Evolutionary conservation across 495 filamentous ascomycete species (phyloP).

Genomic region (Aspergillus nanangensis): DNA sequence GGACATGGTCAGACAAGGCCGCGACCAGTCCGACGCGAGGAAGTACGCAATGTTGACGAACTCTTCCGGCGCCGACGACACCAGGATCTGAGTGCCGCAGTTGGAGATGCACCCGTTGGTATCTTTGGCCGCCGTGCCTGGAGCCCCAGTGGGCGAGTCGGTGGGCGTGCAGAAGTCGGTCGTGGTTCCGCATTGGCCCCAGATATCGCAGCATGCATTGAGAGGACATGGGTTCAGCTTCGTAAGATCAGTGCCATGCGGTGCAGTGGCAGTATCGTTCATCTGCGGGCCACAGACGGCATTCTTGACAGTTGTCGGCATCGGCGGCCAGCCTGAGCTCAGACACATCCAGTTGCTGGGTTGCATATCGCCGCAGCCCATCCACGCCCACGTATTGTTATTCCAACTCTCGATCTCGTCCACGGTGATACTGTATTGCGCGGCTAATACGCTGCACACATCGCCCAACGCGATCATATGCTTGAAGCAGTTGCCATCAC

Average conservation of each 20-base stretch:
- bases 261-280: slow-evolving; percentile 20
- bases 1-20: slow-evolving; percentile 13
- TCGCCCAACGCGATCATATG: slow-evolving; percentile 32
- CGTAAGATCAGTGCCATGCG: slow-evolving; percentile 9
- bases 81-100: slow-evolving; percentile 37
- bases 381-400: slow-evolving; percentile 16
- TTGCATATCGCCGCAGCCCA: slow-evolving; percentile 19
- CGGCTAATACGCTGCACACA: slow-evolving; percentile 19
- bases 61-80: not conserved
- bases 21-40: slow-evolving; percentile 10
- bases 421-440: slow-evolving; percentile 21
- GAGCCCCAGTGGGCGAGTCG: slow-evolving; percentile 21
- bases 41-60: slow-evolving; percentile 11
- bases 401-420: slow-evolving; percentile 28
- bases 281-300: slow-evolving; percentile 43
- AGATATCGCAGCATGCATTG: slow-evolving; percentile 24
- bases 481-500: slow-evolving; percentile 36
- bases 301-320: slow-evolving; percentile 31
- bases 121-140: slow-evolving; percentile 29
- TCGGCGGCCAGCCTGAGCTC: slow-evolving; percentile 37
- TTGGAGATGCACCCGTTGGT: slow-evolving; percentile 41
- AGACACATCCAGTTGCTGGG: slow-evolving; percentile 34
- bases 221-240: slow-evolving; percentile 20
- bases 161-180: slow-evolving; percentile 10
- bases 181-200: slow-evolving; percentile 38